Base-by-base conservation (phyloP, 805 yeast genomes). In the Pichia phayaonensis region DNA sequence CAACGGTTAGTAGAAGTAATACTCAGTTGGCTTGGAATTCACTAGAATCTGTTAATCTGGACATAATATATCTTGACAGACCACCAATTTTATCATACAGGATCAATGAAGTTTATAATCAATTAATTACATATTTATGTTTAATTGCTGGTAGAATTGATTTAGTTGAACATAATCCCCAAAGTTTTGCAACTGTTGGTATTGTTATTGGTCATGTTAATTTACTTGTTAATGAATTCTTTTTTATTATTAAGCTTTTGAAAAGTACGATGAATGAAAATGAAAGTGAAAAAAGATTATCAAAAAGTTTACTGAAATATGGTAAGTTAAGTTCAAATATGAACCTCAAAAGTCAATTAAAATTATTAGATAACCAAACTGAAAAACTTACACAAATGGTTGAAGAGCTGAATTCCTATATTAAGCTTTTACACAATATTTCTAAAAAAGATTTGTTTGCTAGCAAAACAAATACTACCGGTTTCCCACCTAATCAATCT, bases 111-210 rank as follows among this genome's bases (percentile, higher is more conserved):
- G 76, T 85, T 40, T 76, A 83, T 57, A 76, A 78, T 26, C 69
- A 82, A 6, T 60, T 84, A 16, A 76, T 77, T 58, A 72, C 79
- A 1, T 86, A 86, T 59, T 70, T 85, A 55, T 83, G 84, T 2
- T 59, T 86, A 56, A 76, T 86, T 11, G 72, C 84, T 16, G 95
- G 95, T n/a, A 69, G 95, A 58, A 66, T 86, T 55, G 94, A 86
- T 63, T 72, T 86, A 64, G 79, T 86, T 36, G 94, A 86, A 60
- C 84, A 82, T 57, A 86, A 85, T 61, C 74, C 81, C 4, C 71
- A 72, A 18, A 92, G 92, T 2, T 81, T 89, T 60, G 84, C 83
- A 55, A 64, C 81, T 8, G 63, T 86, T 48, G 90, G 86, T 58
- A 72, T 75, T 18, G 68, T 86, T 16, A 77, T 82, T 2, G 86